phyloP scores from a whole-genome alignment of 176 grass and related monocot genomes.

The Zoysia japonica region DNA sequence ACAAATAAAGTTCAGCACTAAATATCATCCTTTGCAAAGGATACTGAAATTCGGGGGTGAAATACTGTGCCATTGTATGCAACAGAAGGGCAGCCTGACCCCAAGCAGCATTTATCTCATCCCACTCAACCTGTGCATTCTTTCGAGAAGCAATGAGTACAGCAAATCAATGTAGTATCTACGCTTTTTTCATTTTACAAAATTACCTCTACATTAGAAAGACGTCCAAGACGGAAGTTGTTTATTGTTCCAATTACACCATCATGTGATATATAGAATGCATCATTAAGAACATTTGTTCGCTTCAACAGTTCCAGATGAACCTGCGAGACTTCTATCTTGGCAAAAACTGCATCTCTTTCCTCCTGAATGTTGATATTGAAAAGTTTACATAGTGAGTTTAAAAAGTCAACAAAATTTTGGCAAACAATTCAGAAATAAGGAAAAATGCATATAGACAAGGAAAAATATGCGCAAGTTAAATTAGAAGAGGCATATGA shows the following conservation, averaged over 20 bases:
- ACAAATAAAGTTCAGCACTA: not conserved
- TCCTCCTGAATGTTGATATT: slow-evolving; percentile 61
- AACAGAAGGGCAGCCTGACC: slow-evolving; percentile 93
- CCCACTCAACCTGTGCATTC: slow-evolving; percentile 75
- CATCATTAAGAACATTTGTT: slow-evolving; percentile 86
- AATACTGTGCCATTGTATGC: slow-evolving; percentile 92
- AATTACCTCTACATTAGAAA: slow-evolving; percentile 69
- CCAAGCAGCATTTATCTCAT: slow-evolving; percentile 99
- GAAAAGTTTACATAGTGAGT: not conserved
- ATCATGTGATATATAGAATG: slow-evolving; percentile 89
- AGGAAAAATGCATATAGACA: slow-evolving; percentile 9
- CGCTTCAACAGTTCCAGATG: slow-evolving; percentile 82
- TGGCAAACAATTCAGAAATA: not conserved
- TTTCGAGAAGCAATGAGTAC: slow-evolving; percentile 26
- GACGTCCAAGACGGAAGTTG: slow-evolving; percentile 81
- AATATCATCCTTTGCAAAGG: slow-evolving; percentile 5
- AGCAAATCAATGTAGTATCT: slow-evolving; percentile 14
- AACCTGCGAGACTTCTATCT: slow-evolving; percentile 87
- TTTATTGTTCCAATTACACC: slow-evolving; percentile 93
- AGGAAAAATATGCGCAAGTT: not conserved
- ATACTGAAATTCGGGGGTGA: slow-evolving; percentile 78
- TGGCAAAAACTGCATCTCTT: slow-evolving; percentile 90
- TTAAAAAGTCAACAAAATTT: not conserved
- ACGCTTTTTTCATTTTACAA: not conserved
- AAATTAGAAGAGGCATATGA: not conserved